Base-by-base conservation (phyloP, 768 basidiomycete species). In the Auriscalpium vulgare region DNA sequence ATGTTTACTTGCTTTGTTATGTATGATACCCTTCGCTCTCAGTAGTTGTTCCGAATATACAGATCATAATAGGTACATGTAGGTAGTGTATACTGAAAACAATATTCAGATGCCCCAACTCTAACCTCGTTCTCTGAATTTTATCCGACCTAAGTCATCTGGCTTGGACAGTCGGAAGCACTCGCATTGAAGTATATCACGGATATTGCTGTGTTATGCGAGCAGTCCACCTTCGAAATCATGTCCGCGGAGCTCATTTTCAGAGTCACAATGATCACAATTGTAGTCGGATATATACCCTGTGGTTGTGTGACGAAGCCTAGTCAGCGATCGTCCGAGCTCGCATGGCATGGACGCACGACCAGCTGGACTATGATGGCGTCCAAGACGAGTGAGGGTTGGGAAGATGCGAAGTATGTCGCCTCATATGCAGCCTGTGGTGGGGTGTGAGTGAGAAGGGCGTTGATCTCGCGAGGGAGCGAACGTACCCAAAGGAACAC, bases 271-370 rank as follows among this genome's bases (percentile, higher is more conserved):
- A 58, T 43, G 53, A 58, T 29, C 14, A 58, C 43, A 1, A 55
- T 58, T 9, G 21, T 23, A 14, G 54, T 50, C 10, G 53, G 57
- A 23, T 58, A 58, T 4, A 58, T 50, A 11, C 53, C 57, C 57
- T 58, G 11, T 4, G 29, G 29, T 29, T 4, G 29, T 29, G 29
- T 2, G 35, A 9, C 23, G 2, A 38, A 36, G 17, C 17, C 40
- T 14, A 45, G 43, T 34, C 35, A 23, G 35, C 9, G 10, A 37
- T 10, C 43, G 53, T 40, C 46, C 40, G 5, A 34, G 9, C 9
- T 48, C 8, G 19, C 4, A 3, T 21, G 43, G 7, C 9, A 29
- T 17, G 50, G 8, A 35, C 56, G 54, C 53, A 57, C 56, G 13
- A 54, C 47, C 11, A 57, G 3, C 47, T 57, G 46, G n/a, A 54